Conservation (phyloP, 2,329 filamentous ascomycete species). For the Fusarium algeriense region DNA sequence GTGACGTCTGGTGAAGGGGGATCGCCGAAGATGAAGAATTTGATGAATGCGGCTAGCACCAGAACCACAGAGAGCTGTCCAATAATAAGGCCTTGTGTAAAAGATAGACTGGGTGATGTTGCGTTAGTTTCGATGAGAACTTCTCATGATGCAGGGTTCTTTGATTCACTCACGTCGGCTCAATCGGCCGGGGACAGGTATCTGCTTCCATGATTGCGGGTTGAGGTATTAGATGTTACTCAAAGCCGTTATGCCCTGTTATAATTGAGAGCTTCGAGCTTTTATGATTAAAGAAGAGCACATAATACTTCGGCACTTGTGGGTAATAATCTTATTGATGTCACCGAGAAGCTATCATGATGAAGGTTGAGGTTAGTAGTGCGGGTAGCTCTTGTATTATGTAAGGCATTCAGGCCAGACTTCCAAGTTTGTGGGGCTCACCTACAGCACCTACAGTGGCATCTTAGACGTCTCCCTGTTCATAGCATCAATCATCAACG, state of each 20-base stretch:
- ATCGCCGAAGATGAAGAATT: conserved; percentile 99
- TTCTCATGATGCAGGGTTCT: conserved; percentile 15
- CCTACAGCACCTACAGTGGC: conserved; percentile 21
- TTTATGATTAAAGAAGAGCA: background rate
- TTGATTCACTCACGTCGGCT: conserved; percentile 56
- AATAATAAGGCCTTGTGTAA: conserved; percentile 92
- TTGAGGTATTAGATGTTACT: background rate
- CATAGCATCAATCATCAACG: conserved; percentile 19
- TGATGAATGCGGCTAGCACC: conserved; percentile 94
- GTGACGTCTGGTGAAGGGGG: conserved; percentile 85
- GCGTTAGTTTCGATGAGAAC: conserved; percentile 14
- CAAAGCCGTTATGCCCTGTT: background rate
- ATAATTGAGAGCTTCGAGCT: background rate
- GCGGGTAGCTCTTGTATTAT: conserved; percentile 27
- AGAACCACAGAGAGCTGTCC: conserved; percentile 94
- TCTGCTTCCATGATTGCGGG: conserved; percentile 54
- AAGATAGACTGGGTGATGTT: conserved; percentile 73
- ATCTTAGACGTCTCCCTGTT: conserved; percentile 26
- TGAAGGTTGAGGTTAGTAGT: conserved; percentile 21
- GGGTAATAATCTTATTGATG: conserved; percentile 25
- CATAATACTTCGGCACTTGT: conserved; percentile 12
- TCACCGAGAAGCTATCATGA: conserved; percentile 28
- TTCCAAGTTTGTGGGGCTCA: conserved; percentile 20
- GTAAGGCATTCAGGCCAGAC: conserved; percentile 42
- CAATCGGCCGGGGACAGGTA: conserved; percentile 57